These are phyloP conservation scores for Colletotrichum paranaense DNA, from an alignment of 2,329 filamentous ascomycete species.

Conservation along the genomic window DNA sequence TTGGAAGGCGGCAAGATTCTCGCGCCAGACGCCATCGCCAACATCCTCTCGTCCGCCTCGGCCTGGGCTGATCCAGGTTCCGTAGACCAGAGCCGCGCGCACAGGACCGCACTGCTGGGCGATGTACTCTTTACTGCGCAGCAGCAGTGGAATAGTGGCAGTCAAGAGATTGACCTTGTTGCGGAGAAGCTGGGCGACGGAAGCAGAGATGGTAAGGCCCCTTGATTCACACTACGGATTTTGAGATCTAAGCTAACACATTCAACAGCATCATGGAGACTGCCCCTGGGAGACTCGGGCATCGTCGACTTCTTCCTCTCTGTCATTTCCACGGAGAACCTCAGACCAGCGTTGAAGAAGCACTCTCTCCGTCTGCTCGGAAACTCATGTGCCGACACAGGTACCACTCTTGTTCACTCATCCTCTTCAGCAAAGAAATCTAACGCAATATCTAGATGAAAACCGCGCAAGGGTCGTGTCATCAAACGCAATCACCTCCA, in stretches of 20 bases:
- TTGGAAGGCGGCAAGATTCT: constrained; percentile 3
- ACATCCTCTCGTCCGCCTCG: constrained; percentile 18
- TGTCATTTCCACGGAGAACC: constrained; percentile 51
- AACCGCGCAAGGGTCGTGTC: constrained; percentile 68
- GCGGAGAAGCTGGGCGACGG: constrained; percentile 66
- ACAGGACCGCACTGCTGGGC: constrained; percentile 10
- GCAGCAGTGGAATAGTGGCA: constrained; percentile 53
- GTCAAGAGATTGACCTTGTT: constrained; percentile 55
- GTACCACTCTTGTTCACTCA: constrained; percentile 42
- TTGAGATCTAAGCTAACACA: constrained; percentile 32
- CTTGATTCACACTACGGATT: too few relatives aligned
- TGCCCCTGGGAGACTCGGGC: constrained; percentile 67
- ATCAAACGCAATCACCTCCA: constrained; percentile 56
- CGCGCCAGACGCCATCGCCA: constrained; percentile 17
- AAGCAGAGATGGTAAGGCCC: constrained; percentile 64
- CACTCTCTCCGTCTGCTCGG: constrained; percentile 69
- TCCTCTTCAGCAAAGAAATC: not conserved
- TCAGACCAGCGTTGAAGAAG: constrained; percentile 58
- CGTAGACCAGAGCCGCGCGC: constrained; percentile 11
- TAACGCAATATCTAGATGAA: constrained; percentile 54
- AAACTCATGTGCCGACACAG: constrained; percentile 72
- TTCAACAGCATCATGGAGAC: constrained; percentile 63
- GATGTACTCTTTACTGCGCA: constrained; percentile 52
- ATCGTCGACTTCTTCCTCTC: constrained; percentile 67
- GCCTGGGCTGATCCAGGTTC: constrained; percentile 14